These are phyloP conservation scores for Osmozyma mogii DNA, from an alignment of 805 yeast species.

Conservation along the genomic window DNA sequence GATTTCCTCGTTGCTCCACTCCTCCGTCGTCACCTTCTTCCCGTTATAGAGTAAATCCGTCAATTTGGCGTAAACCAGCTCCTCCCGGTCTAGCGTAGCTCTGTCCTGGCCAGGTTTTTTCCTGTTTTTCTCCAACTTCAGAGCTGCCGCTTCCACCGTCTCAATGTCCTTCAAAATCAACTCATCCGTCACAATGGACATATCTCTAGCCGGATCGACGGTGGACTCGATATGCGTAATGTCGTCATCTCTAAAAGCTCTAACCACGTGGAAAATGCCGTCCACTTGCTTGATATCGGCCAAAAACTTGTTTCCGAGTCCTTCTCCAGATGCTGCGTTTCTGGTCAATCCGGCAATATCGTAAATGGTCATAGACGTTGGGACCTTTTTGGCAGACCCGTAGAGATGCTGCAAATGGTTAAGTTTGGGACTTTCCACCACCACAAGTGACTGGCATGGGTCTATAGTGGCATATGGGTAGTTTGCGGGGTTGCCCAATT, in stretches of 20 bases:
- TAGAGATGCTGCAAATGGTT: constrained; percentile 69
- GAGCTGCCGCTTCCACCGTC: constrained; percentile 45
- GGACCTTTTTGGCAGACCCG: constrained; percentile 78
- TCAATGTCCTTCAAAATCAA: constrained; percentile 53
- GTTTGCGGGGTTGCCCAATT: constrained; percentile 93
- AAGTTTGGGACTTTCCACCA: constrained; percentile 85
- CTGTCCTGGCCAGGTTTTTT: constrained; percentile 24
- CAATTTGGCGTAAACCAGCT: too few relatives aligned
- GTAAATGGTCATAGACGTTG: constrained; percentile 86
- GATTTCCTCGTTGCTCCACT: constrained; percentile 58
- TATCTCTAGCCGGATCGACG: constrained; percentile 14
- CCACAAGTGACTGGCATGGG: constrained; percentile 95
- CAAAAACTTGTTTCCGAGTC: constrained; percentile 95
- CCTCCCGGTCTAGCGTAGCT: constrained; percentile 22
- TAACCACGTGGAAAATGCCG: constrained; percentile 94
- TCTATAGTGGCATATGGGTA: constrained; percentile 97
- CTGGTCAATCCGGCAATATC: constrained; percentile 98
- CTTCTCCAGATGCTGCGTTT: constrained; percentile 96
- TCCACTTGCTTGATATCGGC: constrained; percentile 96
- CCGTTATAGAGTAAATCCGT: constrained; percentile 38
- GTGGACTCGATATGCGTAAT: constrained; percentile 13
- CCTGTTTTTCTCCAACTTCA: constrained; percentile 19
- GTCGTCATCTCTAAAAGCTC: constrained; percentile 53
- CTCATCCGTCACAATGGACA: constrained; percentile 27
- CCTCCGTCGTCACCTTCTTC: constrained; percentile 48